Base-by-base conservation (phyloP, 148 eudicot genomes). In the Heliamphora exappendiculata region DNA sequence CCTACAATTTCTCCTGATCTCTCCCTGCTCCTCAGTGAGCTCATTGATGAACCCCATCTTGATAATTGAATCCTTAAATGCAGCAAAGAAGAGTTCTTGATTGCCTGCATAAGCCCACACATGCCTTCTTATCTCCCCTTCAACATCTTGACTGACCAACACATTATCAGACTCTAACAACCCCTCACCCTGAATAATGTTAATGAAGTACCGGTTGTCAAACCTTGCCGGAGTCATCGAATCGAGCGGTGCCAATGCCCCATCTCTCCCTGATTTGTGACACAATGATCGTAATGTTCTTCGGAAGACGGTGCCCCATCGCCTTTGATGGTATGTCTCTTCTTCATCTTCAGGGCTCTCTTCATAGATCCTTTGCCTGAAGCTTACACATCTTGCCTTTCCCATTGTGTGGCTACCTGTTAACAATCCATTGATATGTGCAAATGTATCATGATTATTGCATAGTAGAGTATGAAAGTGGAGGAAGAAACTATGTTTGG, bases 401-500 rank as follows among this genome's bases (percentile, higher is more conserved):
- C 94, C 97, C 59, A 92, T 73, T 19, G 97, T 90, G 57, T 92
- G 97, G 49, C 85, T 79, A 20, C 97, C 94, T 92, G 86, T 80
- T 42, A 16, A n/a, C 33, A 47, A 42, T 19, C 20, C 17, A 42
- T n/a, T 71, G 54, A 24, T 67, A n/a, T 7, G 22, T 22, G 51
- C 36, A 42, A 45, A 70, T 70, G 73, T 45, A 47, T 47, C 55
- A 47, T 70, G 50, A 44, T 34, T 39, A 44, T 24, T 68, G 24
- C 33, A 44, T 68, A 2, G 2, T 9, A 3, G 67, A 3, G 9
- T 22, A 54, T 16, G 57, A 19, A 53, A 13, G 66, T 60, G 10
- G 20, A 12, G 37, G 66, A 31, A 31, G n/a, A 60, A 12, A 64
- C 41, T 45, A 3, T 26, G 33, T 69, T 69, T 45, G 72, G 72